Conservation (phyloP, 768 basidiomycete genomes). For the Xanthoconium purpureum region DNA sequence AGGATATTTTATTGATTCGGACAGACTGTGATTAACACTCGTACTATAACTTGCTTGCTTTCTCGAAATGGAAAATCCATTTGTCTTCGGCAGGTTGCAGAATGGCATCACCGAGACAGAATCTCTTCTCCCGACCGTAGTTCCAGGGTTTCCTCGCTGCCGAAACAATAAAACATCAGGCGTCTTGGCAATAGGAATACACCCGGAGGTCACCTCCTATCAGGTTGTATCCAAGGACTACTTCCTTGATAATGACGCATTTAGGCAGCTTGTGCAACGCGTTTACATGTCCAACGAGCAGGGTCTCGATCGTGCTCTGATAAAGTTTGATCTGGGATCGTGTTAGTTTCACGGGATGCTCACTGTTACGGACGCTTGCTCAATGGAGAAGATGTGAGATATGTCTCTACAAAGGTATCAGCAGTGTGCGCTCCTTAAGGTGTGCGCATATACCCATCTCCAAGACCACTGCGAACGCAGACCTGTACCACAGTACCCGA, state of each 20-base stretch:
- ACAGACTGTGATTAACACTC: too few relatives aligned
- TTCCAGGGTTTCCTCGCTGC: constrained; percentile 27
- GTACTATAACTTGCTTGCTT: too few relatives aligned
- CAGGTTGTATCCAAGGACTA: constrained; percentile 15
- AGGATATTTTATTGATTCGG: too few relatives aligned
- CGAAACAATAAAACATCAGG: constrained; percentile 5
- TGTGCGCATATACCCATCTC: constrained; percentile 21
- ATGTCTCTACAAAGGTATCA: constrained; percentile 11
- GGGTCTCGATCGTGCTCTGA: constrained; percentile 26
- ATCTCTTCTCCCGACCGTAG: constrained; percentile 28
- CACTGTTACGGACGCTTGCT: constrained; percentile 21
- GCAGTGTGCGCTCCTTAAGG: not conserved
- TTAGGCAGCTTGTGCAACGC: constrained; percentile 13
- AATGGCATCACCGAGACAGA: constrained; percentile 17
- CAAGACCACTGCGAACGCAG: constrained; percentile 14
- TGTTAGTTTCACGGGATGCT: not conserved
- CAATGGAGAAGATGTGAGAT: constrained; percentile 2
- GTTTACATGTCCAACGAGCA: constrained; percentile 20
- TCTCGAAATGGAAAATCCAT: constrained; percentile 25
- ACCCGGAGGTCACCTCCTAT: constrained; percentile 13
- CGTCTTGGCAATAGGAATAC: not conserved
- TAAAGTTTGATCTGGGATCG: not conserved
- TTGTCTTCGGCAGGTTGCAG: constrained; percentile 26
- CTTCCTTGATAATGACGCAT: constrained; percentile 11
- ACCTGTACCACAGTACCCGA: constrained; percentile 27